These are phyloP conservation scores for Penicillium macrosclerotiorum DNA, from an alignment of 495 filamentous ascomycete genomes.

Conservation along the genomic window DNA sequence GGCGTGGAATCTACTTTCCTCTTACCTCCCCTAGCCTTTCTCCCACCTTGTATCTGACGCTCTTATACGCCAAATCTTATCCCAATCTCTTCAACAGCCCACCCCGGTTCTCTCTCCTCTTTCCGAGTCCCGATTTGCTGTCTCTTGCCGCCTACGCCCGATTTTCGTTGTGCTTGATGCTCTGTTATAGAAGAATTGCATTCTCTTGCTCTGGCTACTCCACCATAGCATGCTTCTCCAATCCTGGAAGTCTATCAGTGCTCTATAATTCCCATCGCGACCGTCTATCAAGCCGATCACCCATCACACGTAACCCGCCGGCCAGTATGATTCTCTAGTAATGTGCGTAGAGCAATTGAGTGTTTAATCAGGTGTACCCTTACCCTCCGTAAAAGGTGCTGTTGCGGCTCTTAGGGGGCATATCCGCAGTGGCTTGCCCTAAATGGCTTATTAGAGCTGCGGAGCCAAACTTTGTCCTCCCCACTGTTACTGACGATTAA, in stretches of 20 bases:
- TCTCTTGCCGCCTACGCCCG: constrained; percentile 2
- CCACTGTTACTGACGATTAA: too few relatives aligned
- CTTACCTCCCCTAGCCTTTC: constrained; percentile 7
- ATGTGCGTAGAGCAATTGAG: too few relatives aligned
- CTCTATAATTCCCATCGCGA: constrained; percentile 20
- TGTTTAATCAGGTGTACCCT: too few relatives aligned
- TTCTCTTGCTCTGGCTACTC: constrained; percentile 28
- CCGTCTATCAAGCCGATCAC: too few relatives aligned
- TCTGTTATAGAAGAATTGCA: constrained; percentile 27
- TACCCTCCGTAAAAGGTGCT: too few relatives aligned
- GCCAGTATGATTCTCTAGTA: too few relatives aligned
- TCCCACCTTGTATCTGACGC: constrained; percentile 39
- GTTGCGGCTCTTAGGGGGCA: too few relatives aligned
- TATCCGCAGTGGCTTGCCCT: too few relatives aligned
- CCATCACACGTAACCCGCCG: too few relatives aligned
- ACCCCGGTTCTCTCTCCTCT: not conserved
- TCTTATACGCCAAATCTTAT: constrained; percentile 43
- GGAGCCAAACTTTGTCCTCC: too few relatives aligned
- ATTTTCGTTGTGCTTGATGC: constrained; percentile 3
- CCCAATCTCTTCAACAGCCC: constrained; percentile 38
- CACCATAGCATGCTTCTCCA: constrained; percentile 21
- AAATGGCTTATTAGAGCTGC: too few relatives aligned
- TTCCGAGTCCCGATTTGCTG: constrained; percentile 12
- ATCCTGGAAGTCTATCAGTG: too few relatives aligned
- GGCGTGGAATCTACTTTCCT: constrained; percentile 3